These are phyloP conservation scores for Wickerhamiella pararugosa DNA, from an alignment of 1,139 yeast genomes.

Conservation along the genomic window DNA sequence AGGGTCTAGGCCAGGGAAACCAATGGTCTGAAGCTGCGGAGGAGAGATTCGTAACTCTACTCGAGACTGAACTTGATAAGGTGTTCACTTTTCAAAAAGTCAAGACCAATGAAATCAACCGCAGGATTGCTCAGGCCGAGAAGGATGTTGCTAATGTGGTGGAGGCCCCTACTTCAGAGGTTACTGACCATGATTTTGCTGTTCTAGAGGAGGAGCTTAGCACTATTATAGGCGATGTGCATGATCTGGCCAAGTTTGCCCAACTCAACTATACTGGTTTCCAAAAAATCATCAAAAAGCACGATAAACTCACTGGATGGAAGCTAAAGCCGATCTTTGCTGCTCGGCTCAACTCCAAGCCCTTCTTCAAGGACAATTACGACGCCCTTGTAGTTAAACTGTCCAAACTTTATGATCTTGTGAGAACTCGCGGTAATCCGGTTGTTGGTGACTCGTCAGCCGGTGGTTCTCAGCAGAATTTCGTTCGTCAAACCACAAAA, in stretches of 20 bases:
- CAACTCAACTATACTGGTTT: slow-evolving; percentile 90
- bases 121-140: slow-evolving; percentile 74
- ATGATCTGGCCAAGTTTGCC: slow-evolving; percentile 86
- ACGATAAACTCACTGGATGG: slow-evolving; percentile 79
- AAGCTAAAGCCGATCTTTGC: slow-evolving; percentile 82
- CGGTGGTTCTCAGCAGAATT: slow-evolving; percentile 95
- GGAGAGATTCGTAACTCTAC: slow-evolving; percentile 56
- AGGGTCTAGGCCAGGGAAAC: slow-evolving; percentile 32
- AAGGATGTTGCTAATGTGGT: slow-evolving; percentile 49
- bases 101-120: slow-evolving; percentile 65
- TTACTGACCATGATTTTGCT: slow-evolving; percentile 72
- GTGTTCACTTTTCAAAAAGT: slow-evolving; percentile 82
- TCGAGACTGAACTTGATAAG: slow-evolving; percentile 77
- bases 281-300: slow-evolving; percentile 89
- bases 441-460: slow-evolving; percentile 88
- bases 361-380: slow-evolving; percentile 89
- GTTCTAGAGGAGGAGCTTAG: slow-evolving; percentile 81
- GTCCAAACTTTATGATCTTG: slow-evolving; percentile 79
- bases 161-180: slow-evolving; percentile 21
- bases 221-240: slow-evolving; percentile 93
- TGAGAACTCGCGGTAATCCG: slow-evolving; percentile 91
- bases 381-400: slow-evolving; percentile 78
- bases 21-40: slow-evolving; percentile 69
- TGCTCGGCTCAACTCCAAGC: slow-evolving; percentile 80
- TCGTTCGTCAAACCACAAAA: slow-evolving; percentile 94